A percentile compares a stretch with the other conserved stretches of the same genome.
Conservation (phyloP, 768 basidiomycete genomes). For the Termitomyces sp. region DNA sequence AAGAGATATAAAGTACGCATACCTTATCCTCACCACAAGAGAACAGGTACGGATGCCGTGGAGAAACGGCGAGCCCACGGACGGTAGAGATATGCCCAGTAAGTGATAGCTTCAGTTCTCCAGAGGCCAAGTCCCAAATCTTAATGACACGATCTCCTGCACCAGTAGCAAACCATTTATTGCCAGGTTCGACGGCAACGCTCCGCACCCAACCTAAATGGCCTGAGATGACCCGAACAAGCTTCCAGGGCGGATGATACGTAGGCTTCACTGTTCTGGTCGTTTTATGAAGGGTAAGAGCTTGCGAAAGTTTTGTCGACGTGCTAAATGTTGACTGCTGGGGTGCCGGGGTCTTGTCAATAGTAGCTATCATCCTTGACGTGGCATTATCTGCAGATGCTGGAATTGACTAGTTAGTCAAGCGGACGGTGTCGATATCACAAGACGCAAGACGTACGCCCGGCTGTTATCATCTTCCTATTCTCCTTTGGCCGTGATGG, state of each 20-base stretch:
- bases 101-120: constrained; percentile 93
- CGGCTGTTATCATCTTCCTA: constrained; percentile 69
- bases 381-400: constrained; percentile 43
- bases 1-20: neutral
- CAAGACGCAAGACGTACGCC: constrained; percentile 38
- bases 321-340: constrained; percentile 70
- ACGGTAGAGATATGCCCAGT: constrained; percentile 99
- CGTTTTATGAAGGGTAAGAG: constrained; percentile 89
- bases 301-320: constrained; percentile 70
- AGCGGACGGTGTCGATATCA: constrained; percentile 5
- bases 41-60: constrained; percentile 94
- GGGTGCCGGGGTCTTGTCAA: constrained; percentile 66
- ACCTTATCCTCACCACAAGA: constrained; percentile 99
- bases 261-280: constrained; percentile 91
- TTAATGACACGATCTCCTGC: constrained; percentile 98
- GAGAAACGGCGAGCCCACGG: constrained; percentile 86
- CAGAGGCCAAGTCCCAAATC: constrained; percentile 97
- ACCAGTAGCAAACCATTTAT: constrained; percentile 97
- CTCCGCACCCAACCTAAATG: constrained; percentile 98
- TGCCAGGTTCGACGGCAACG: constrained; percentile 95
- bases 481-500: constrained; percentile 67
- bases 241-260: constrained; percentile 96
- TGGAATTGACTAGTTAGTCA: constrained; percentile 8
- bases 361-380: constrained; percentile 65
- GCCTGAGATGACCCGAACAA: constrained; percentile 93